Evolutionary conservation across 2,329 filamentous ascomycete species (phyloP).

Genomic region (Exophiala xenobiotica): DNA sequence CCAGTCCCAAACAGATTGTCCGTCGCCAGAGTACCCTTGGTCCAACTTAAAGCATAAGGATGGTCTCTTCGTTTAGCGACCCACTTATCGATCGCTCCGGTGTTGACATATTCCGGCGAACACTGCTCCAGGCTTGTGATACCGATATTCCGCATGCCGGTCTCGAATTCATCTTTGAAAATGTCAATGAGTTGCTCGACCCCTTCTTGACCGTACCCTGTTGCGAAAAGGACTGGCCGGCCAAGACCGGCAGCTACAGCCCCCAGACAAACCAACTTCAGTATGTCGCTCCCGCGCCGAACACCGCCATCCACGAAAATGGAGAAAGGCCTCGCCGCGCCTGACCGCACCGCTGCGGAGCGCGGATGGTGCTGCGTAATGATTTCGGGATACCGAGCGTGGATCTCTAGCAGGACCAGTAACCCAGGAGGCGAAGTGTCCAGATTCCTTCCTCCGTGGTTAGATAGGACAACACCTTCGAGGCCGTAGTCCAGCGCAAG

Average conservation of each 20-base stretch:
- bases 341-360: constrained; percentile 21
- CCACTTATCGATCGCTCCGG: constrained; percentile 52
- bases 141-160: constrained; percentile 49
- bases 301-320: constrained; percentile 48
- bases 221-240: constrained; percentile 53
- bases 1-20: constrained; percentile 3
- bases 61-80: constrained; percentile 43
- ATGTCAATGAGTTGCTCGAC: constrained; percentile 56
- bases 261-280: constrained; percentile 55
- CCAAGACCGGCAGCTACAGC: constrained; percentile 57
- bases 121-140: constrained; percentile 47
- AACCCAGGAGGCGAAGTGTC: constrained; percentile 53
- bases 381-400: constrained; percentile 51
- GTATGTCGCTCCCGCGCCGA: constrained; percentile 54
- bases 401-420: constrained; percentile 54
- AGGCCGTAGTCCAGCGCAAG: constrained; percentile 52
- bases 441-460: constrained; percentile 60
- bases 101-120: constrained; percentile 39
- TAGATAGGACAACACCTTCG: constrained; percentile 58
- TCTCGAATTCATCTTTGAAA: constrained; percentile 49
- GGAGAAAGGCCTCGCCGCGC: constrained; percentile 39
- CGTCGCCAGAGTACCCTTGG: constrained; percentile 5
- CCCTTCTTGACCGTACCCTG: constrained; percentile 56
- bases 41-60: constrained; percentile 41
- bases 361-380: constrained; percentile 41